Evolutionary conservation across 2,329 filamentous ascomycete species (phyloP).

Genomic region (Alternaria alternata): DNA sequence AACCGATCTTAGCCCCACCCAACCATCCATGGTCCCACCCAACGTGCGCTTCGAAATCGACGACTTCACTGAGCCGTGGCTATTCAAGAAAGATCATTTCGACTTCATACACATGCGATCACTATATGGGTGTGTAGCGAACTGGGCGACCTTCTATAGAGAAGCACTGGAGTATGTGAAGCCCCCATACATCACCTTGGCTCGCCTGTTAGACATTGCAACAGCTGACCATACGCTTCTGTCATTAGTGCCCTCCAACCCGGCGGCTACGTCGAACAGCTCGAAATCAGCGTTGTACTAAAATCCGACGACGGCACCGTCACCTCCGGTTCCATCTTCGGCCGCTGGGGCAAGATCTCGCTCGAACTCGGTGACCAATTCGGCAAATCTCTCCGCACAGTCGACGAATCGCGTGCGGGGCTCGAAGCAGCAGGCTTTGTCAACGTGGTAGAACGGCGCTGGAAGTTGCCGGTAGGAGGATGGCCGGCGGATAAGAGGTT

Average conservation of each 20-base stretch:
- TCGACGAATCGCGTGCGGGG: conserved; percentile 50
- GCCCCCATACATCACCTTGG: neutral
- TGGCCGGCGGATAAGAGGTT: conserved; percentile 51
- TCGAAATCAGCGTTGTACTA: conserved; percentile 34
- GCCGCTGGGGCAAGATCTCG: conserved; percentile 37
- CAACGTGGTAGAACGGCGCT: conserved; percentile 58
- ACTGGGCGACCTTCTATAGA: conserved; percentile 34
- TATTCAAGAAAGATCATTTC: conserved; percentile 31
- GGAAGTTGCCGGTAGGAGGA: conserved; percentile 44
- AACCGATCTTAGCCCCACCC: conserved; percentile 52
- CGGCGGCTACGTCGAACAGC: conserved; percentile 38
- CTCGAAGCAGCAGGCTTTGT: conserved; percentile 63
- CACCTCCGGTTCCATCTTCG: conserved; percentile 26
- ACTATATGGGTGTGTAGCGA: conserved; percentile 29
- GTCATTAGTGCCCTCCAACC: conserved; percentile 31
- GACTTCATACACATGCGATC: conserved; percentile 34
- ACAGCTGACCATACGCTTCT: too few relatives aligned
- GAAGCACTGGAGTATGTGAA: conserved; percentile 29
- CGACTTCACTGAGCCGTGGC: conserved; percentile 44
- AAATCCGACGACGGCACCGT: conserved; percentile 42
- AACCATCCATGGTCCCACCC: conserved; percentile 45
- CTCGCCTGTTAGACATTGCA: too few relatives aligned
- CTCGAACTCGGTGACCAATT: conserved; percentile 41
- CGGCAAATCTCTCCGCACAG: conserved; percentile 49
- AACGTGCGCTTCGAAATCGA: conserved; percentile 46